A percentile compares a stretch with the other conserved stretches of the same genome.
These are phyloP conservation scores for Lolium rigidum DNA, from an alignment of 176 grass and related monocot species.

Conservation along the genomic window DNA sequence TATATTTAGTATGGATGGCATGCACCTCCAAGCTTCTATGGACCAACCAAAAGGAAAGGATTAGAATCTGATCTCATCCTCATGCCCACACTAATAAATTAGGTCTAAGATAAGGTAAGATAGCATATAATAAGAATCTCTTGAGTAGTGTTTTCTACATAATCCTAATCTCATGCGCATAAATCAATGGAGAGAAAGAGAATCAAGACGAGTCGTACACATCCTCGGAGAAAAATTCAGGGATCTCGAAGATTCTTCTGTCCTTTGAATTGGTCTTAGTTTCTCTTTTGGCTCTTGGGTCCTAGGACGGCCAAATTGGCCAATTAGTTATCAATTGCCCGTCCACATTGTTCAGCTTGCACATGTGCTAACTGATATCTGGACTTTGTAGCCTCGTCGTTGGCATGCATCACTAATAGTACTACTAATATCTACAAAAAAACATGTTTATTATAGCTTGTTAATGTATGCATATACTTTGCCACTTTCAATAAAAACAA, in stretches of 20 bases:
- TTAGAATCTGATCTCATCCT: slow-evolving; percentile 28
- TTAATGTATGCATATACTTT: not conserved
- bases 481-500: not conserved
- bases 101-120: slow-evolving; percentile 41
- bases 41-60: slow-evolving; percentile 41
- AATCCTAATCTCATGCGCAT: slow-evolving; percentile 6
- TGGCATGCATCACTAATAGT: not conserved
- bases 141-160: slow-evolving; percentile 1
- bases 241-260: slow-evolving; percentile 50
- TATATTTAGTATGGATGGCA: not conserved
- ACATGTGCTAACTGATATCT: not conserved
- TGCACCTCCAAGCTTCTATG: slow-evolving; percentile 44
- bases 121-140: slow-evolving; percentile 41
- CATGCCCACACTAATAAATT: slow-evolving; percentile 26
- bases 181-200: not conserved
- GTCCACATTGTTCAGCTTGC: slow-evolving; percentile 25
- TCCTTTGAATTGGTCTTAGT: not conserved
- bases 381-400: slow-evolving; percentile 30
- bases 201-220: slow-evolving; percentile 24
- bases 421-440: no score
- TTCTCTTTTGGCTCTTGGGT: slow-evolving; percentile 28
- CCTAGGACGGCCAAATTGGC: not conserved
- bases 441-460: not conserved
- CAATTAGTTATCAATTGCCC: not conserved
- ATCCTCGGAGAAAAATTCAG: slow-evolving; percentile 26